phyloP scores from a whole-genome alignment of 2,329 filamentous ascomycete genomes.

The Exophiala xenobiotica region DNA sequence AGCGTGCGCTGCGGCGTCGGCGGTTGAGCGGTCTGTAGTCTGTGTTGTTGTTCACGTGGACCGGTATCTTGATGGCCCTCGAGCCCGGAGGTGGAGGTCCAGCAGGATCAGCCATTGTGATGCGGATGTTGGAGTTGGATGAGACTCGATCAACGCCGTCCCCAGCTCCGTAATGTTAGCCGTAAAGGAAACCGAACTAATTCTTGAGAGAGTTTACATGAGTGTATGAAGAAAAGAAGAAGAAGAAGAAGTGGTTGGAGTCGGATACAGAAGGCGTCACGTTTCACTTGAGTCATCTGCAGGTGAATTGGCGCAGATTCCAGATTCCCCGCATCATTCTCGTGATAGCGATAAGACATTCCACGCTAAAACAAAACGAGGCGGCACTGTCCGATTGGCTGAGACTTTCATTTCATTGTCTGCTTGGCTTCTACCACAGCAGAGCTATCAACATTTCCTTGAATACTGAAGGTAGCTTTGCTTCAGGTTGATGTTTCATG shows the following conservation, averaged over 20 bases:
- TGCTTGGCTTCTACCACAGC: no score
- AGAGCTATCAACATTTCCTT: background rate
- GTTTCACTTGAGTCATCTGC: slow-evolving; percentile 10
- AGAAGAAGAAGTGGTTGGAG: background rate
- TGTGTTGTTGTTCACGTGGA: slow-evolving; percentile 13
- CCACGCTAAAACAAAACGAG: background rate
- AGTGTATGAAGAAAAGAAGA: background rate
- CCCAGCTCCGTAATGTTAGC: slow-evolving; percentile 2
- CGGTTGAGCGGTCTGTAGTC: slow-evolving; percentile 15
- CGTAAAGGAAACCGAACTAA: slow-evolving; percentile 6
- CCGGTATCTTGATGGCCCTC: slow-evolving; percentile 32
- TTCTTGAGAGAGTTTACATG: slow-evolving; percentile 5
- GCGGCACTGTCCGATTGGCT: background rate
- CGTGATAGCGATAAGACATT: slow-evolving; percentile 23
- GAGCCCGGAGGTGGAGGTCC: slow-evolving; percentile 21
- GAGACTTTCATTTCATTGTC: background rate
- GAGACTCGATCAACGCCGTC: slow-evolving; percentile 6
- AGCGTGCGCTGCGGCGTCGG: slow-evolving; percentile 24
- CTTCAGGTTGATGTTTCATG: slow-evolving; percentile 34
- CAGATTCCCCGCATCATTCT: slow-evolving; percentile 17
- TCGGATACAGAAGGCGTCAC: slow-evolving; percentile 2
- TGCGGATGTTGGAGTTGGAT: slow-evolving; percentile 2
- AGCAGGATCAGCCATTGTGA: slow-evolving; percentile 19
- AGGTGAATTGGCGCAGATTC: background rate
- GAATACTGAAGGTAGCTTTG: background rate